phyloP scores from a whole-genome alignment of 108 stramenopile species.

The Skeletonema grethae region DNA sequence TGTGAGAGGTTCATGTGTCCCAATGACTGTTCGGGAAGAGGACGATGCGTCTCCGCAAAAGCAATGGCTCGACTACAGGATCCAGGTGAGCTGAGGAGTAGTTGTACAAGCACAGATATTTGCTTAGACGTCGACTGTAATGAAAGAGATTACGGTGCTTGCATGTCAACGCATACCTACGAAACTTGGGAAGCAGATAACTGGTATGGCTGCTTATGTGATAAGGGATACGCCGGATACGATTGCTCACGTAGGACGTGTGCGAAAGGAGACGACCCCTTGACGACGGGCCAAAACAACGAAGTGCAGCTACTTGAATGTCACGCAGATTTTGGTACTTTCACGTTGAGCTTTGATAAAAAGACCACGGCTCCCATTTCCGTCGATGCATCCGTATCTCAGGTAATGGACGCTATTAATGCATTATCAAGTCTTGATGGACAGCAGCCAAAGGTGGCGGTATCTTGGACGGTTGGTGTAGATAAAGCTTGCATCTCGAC shows the following conservation, averaged over 20 bases:
- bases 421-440: constrained; percentile 46
- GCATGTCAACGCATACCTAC: constrained; percentile 44
- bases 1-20: constrained; percentile 68
- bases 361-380: constrained; percentile 60
- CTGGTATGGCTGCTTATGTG: constrained; percentile 62
- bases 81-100: constrained; percentile 43
- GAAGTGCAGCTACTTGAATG: constrained; percentile 70
- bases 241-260: constrained; percentile 69
- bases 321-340: constrained; percentile 63
- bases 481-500: constrained; percentile 44
- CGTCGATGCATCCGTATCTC: constrained; percentile 56
- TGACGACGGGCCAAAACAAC: constrained; percentile 54
- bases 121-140: constrained; percentile 37
- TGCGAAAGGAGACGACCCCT: constrained; percentile 75
- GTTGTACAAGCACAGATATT: constrained; percentile 40
- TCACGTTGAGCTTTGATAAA: constrained; percentile 66
- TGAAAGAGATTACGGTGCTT: constrained; percentile 35
- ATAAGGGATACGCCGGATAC: constrained; percentile 64
- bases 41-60: constrained; percentile 65
- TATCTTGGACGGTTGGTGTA: constrained; percentile 32
- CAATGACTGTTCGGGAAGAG: constrained; percentile 56
- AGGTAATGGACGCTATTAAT: constrained; percentile 57
- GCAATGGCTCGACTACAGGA: constrained; percentile 62
- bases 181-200: constrained; percentile 72
- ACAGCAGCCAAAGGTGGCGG: constrained; percentile 37